These are phyloP conservation scores for Moricandia arvensis DNA, from an alignment of 345 rosid species.

Conservation along the genomic window DNA sequence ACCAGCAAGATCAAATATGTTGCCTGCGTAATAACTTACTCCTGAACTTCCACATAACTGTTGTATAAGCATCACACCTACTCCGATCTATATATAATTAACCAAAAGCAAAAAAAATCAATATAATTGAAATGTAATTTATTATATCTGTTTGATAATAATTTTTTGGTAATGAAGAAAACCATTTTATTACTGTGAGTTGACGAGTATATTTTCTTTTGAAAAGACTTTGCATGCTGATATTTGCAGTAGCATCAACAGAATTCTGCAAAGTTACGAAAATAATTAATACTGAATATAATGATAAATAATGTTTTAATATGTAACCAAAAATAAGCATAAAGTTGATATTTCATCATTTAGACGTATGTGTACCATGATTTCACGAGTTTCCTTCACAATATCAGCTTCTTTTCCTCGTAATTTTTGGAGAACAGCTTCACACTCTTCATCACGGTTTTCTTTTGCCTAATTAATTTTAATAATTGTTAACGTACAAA, in stretches of 20 bases:
- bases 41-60: slow-evolving; percentile 56
- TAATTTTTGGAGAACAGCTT: slow-evolving; percentile 25
- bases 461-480: slow-evolving; percentile 25
- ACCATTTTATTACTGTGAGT: slow-evolving; percentile 45
- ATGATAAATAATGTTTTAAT: background rate
- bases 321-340: background rate
- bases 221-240: slow-evolving; percentile 50
- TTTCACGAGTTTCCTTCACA: slow-evolving; percentile 21
- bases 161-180: background rate
- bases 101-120: background rate
- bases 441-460: slow-evolving; percentile 22
- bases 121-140: background rate
- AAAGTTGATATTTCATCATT: background rate
- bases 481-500: background rate
- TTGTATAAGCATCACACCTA: slow-evolving; percentile 64
- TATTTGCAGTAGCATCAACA: slow-evolving; percentile 37
- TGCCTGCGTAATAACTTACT: slow-evolving; percentile 42
- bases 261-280: slow-evolving; percentile 39
- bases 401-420: slow-evolving; percentile 35
- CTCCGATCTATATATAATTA: slow-evolving; percentile 44
- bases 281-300: background rate
- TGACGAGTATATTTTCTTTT: slow-evolving; percentile 48
- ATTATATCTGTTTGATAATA: background rate
- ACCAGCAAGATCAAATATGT: slow-evolving; percentile 58
- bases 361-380: slow-evolving; percentile 16